Evolutionary conservation across 306 rosid genomes (phyloP).

Genomic region (Pterocarpus macrocarpus): DNA sequence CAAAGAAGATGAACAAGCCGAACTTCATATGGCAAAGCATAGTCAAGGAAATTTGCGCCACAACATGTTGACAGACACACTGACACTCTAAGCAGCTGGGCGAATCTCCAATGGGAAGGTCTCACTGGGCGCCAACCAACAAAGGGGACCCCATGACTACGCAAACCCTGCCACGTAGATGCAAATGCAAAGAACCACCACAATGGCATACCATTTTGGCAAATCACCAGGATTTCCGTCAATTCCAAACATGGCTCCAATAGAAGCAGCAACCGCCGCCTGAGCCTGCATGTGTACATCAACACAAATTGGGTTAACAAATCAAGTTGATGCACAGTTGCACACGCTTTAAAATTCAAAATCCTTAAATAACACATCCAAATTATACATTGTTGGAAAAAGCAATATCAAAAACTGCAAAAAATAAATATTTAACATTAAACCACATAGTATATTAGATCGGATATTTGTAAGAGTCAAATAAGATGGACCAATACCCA

Average conservation of each 20-base stretch:
- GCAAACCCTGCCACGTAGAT: constrained; percentile 87
- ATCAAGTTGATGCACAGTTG: too few species aligned
- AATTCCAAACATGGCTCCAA: constrained; percentile 82
- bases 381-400: too few species aligned
- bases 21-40: constrained; percentile 93
- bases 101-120: constrained; percentile 91
- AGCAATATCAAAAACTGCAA: too few species aligned
- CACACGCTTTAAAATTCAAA: too few species aligned
- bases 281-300: constrained; percentile 49
- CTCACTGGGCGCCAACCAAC: constrained; percentile 96
- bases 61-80: constrained; percentile 90
- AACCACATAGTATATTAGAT: too few species aligned
- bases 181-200: constrained; percentile 92
- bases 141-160: constrained; percentile 99
- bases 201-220: constrained; percentile 90
- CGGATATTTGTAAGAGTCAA: too few species aligned
- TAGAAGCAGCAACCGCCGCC: constrained; percentile 68
- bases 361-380: too few species aligned
- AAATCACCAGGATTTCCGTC: constrained; percentile 68
- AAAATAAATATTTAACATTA: too few species aligned
- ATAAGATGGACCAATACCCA: too few species aligned
- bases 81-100: constrained; percentile 90
- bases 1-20: constrained; percentile 89
- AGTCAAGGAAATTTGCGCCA: constrained; percentile 76
- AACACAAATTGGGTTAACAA: background rate